These are phyloP conservation scores for Penicillium sp. DNA, from an alignment of 2,329 filamentous ascomycete genomes.

Conservation along the genomic window DNA sequence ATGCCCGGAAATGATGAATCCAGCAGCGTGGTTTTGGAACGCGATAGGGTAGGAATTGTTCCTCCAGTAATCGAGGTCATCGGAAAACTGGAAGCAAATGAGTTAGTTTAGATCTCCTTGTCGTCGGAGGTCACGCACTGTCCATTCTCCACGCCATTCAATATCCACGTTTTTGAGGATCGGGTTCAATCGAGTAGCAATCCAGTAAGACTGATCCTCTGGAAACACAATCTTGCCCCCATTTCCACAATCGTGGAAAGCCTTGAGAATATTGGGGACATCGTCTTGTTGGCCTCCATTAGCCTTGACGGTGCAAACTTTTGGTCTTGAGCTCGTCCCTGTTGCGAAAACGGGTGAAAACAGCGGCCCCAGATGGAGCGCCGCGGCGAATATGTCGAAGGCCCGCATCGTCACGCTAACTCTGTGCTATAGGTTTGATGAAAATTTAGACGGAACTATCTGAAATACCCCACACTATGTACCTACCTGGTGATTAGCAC, in stretches of 20 bases:
- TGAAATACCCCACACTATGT: not conserved
- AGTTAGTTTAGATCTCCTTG: not conserved
- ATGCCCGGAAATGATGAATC: conserved; percentile 56
- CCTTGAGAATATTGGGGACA: conserved; percentile 46
- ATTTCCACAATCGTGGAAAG: conserved; percentile 45
- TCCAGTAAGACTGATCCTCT: conserved; percentile 55
- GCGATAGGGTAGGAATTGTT: conserved; percentile 57
- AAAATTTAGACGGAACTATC: too few species aligned
- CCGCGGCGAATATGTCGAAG: not conserved
- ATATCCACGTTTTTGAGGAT: conserved; percentile 55
- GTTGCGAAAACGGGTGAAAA: not conserved
- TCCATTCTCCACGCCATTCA: conserved; percentile 59
- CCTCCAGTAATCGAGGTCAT: conserved; percentile 60
- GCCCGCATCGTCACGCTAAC: not conserved
- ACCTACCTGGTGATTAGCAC: not conserved
- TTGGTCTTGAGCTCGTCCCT: not conserved
- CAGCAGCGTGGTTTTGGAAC: conserved; percentile 62
- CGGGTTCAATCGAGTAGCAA: conserved; percentile 55
- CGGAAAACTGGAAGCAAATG: conserved; percentile 44
- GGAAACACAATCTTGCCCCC: conserved; percentile 56
- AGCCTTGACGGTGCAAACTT: conserved; percentile 46
- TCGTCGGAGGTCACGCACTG: conserved; percentile 34
- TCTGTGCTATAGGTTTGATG: not conserved
- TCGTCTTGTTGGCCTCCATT: conserved; percentile 45
- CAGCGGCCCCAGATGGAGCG: not conserved